phyloP scores from a whole-genome alignment of 371 early-diverging fungal genomes.

The Syncephalastrum contaminatum region DNA sequence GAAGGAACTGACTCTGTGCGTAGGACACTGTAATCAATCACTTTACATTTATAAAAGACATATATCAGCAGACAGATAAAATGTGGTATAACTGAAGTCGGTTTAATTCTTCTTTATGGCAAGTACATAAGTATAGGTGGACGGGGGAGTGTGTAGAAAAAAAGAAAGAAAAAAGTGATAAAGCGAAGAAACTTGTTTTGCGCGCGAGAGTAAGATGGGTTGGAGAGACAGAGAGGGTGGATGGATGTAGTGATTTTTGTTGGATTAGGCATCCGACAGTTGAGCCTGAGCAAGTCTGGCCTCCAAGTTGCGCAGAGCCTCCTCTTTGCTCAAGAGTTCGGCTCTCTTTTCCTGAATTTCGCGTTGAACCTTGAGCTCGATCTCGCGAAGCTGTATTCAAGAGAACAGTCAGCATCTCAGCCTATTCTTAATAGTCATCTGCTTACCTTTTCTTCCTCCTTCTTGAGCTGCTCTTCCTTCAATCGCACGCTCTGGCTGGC shows the following conservation, averaged over 20 bases:
- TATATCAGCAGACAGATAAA: too few relatives aligned
- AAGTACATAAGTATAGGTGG: constrained; percentile 5
- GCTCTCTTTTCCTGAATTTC: constrained; percentile 62
- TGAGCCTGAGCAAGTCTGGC: constrained; percentile 51
- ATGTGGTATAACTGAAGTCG: too few relatives aligned
- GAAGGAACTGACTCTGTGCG: too few relatives aligned
- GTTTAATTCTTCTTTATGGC: too few relatives aligned
- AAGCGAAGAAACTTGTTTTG: constrained; percentile 3
- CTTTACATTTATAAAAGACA: too few relatives aligned
- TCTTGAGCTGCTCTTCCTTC: constrained; percentile 62
- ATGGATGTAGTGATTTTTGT: neutral
- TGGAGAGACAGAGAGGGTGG: neutral
- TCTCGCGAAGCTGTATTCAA: constrained; percentile 52
- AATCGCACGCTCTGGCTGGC: constrained; percentile 49
- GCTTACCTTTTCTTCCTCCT: constrained; percentile 63
- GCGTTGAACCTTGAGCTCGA: constrained; percentile 58
- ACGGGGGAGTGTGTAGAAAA: constrained; percentile 5
- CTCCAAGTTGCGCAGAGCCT: constrained; percentile 57
- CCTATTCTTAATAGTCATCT: neutral
- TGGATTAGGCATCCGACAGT: constrained; percentile 29
- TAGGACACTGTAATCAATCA: too few relatives aligned
- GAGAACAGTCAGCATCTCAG: neutral
- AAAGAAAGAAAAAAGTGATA: constrained; percentile 9
- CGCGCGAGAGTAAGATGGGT: neutral
- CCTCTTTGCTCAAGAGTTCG: constrained; percentile 59